phyloP scores from a whole-genome alignment of 345 rosid genomes.

The Salix caprea region DNA sequence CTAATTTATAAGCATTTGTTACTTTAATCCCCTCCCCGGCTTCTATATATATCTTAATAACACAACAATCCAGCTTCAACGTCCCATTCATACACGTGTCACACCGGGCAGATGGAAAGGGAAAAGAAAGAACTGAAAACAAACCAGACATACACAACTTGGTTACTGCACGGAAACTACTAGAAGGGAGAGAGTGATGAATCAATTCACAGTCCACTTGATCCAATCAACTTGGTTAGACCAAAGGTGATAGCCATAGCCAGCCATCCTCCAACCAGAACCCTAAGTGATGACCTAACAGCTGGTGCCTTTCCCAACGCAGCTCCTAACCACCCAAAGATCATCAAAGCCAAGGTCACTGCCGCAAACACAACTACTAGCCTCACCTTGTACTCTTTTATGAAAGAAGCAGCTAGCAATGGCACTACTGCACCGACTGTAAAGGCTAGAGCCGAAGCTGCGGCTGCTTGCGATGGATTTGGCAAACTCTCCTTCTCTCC shows the following conservation, averaged over 20 bases:
- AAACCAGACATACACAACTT: background rate
- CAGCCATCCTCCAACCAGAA: conserved; percentile 82
- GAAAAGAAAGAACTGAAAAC: background rate
- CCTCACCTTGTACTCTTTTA: conserved; percentile 57
- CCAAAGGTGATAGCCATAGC: conserved; percentile 94
- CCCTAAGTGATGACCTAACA: conserved; percentile 53
- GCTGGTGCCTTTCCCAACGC: conserved; percentile 66
- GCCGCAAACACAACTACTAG: conserved; percentile 52
- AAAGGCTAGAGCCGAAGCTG: conserved; percentile 83
- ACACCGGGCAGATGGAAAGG: background rate
- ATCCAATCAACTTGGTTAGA: conserved; percentile 68
- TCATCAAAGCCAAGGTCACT: conserved; percentile 53
- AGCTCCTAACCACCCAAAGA: conserved; percentile 79
- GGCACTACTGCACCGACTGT: conserved; percentile 82
- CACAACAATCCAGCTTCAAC: background rate
- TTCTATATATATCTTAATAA: background rate
- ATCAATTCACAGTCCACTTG: conserved; percentile 31
- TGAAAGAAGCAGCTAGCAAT: conserved; percentile 70
- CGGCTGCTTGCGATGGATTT: conserved; percentile 76
- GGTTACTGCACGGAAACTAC: background rate
- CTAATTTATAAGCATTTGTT: background rate
- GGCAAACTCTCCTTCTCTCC: conserved; percentile 55
- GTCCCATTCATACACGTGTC: background rate
- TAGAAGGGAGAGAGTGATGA: background rate
- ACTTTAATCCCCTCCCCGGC: background rate